phyloP scores from a whole-genome alignment of 768 basidiomycete species.

The Tricholoma matsutake region DNA sequence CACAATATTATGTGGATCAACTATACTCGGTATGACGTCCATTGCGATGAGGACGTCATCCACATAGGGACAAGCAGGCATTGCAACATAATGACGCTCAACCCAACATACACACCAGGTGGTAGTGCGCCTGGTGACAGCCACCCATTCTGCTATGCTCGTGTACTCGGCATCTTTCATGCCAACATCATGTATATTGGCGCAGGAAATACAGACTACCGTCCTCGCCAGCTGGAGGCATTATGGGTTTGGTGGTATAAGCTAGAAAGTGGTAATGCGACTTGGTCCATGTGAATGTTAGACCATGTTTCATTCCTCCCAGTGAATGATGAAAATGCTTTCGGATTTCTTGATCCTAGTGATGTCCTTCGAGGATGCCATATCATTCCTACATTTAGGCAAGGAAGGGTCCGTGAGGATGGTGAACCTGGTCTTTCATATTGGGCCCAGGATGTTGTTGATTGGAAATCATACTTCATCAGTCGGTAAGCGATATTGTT shows the following conservation, averaged over 20 bases:
- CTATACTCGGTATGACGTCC: slow-evolving; percentile 1
- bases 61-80: not conserved
- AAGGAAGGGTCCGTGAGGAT: not conserved
- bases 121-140: not conserved
- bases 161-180: slow-evolving; percentile 3
- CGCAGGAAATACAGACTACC: not conserved
- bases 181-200: not conserved
- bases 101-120: too few relatives aligned
- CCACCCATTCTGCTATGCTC: not conserved
- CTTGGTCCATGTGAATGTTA: not conserved
- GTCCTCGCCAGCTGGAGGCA: not conserved
- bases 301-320: not conserved
- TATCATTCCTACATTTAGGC: slow-evolving; percentile 11
- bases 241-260: slow-evolving; percentile 1
- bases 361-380: slow-evolving; percentile 14
- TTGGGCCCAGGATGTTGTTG: too few relatives aligned
- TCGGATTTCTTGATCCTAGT: slow-evolving; percentile 18
- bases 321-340: slow-evolving; percentile 1
- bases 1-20: not conserved
- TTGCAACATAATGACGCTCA: too few relatives aligned
- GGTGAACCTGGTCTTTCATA: too few relatives aligned
- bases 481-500: too few relatives aligned
- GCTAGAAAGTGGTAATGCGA: not conserved
- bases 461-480: too few relatives aligned
- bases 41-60: not conserved